These are phyloP conservation scores for Boletus coccyginus DNA, from an alignment of 768 basidiomycete genomes.

Conservation along the genomic window DNA sequence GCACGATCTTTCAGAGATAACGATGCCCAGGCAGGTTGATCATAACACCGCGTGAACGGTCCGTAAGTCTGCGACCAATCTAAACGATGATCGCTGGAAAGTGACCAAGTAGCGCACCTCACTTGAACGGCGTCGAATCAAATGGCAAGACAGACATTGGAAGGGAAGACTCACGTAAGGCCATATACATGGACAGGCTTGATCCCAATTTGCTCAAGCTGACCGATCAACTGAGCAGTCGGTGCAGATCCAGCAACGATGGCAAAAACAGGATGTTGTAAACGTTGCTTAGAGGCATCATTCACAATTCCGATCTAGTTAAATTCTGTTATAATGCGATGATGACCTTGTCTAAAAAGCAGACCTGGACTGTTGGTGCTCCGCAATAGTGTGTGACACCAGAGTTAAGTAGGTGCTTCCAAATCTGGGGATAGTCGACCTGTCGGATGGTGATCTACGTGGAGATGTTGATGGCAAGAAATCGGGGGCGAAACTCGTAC, in stretches of 20 bases:
- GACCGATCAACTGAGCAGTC: slow-evolving; percentile 74
- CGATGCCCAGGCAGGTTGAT: slow-evolving; percentile 58
- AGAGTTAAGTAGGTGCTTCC: slow-evolving; percentile 73
- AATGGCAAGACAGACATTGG: background rate
- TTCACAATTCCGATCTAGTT: slow-evolving; percentile 75
- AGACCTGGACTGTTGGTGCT: slow-evolving; percentile 85
- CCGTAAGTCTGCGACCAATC: slow-evolving; percentile 62
- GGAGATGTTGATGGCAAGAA: background rate
- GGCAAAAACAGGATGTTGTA: slow-evolving; percentile 52
- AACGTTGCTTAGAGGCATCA: slow-evolving; percentile 54
- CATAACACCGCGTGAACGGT: slow-evolving; percentile 76
- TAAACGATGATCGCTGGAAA: background rate
- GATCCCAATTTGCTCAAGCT: slow-evolving; percentile 75
- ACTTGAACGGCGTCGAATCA: slow-evolving; percentile 8
- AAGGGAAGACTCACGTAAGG: slow-evolving; percentile 49
- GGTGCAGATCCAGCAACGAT: slow-evolving; percentile 83
- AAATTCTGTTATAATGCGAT: background rate
- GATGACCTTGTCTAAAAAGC: slow-evolving; percentile 7
- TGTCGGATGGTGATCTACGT: slow-evolving; percentile 67
- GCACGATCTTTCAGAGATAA: slow-evolving; percentile 63
- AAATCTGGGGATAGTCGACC: slow-evolving; percentile 69
- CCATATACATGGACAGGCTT: slow-evolving; percentile 86
- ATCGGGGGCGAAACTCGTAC: background rate
- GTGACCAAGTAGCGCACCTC: slow-evolving; percentile 35
- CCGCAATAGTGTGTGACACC: slow-evolving; percentile 85